Conservation (phyloP, 805 yeast species). For the Kuraishia molischiana region DNA sequence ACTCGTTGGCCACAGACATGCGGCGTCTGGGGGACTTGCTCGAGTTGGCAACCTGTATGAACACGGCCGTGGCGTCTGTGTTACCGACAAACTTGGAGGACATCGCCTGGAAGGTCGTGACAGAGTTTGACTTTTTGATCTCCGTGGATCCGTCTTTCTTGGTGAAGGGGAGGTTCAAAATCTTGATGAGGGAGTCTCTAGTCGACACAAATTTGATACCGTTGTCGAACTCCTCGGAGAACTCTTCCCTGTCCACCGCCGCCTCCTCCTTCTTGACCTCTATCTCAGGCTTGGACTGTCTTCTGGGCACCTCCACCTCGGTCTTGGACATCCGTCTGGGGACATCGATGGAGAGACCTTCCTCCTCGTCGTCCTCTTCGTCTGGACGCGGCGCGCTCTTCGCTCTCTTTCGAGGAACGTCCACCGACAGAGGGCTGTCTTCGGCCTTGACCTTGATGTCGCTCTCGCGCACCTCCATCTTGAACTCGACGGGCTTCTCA, state of each 20-base stretch:
- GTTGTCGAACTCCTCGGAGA: background rate
- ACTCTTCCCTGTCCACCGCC: background rate
- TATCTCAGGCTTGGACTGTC: too few relatives aligned
- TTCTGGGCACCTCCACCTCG: background rate
- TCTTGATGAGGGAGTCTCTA: constrained; percentile 9
- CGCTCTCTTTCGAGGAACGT: background rate
- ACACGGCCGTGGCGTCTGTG: constrained; percentile 11
- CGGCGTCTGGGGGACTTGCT: background rate
- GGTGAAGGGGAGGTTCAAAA: constrained; percentile 10
- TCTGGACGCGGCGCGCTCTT: background rate
- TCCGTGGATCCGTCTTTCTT: constrained; percentile 8
- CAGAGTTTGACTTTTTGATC: constrained; percentile 12
- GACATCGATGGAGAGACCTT: background rate
- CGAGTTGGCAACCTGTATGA: constrained; percentile 8
- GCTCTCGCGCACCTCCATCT: too few relatives aligned
- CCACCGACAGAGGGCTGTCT: too few relatives aligned
- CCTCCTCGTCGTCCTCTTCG: background rate
- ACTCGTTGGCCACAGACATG: background rate
- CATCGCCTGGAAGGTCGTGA: constrained; percentile 11
- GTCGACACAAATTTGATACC: constrained; percentile 9
- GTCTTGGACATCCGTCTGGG: background rate
- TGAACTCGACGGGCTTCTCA: background rate
- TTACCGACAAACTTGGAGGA: constrained; percentile 11
- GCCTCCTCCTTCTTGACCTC: background rate
- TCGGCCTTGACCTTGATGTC: too few relatives aligned